These are phyloP conservation scores for Voacanga thouarsii DNA, from an alignment of 257 asterid genomes.

Conservation along the genomic window DNA sequence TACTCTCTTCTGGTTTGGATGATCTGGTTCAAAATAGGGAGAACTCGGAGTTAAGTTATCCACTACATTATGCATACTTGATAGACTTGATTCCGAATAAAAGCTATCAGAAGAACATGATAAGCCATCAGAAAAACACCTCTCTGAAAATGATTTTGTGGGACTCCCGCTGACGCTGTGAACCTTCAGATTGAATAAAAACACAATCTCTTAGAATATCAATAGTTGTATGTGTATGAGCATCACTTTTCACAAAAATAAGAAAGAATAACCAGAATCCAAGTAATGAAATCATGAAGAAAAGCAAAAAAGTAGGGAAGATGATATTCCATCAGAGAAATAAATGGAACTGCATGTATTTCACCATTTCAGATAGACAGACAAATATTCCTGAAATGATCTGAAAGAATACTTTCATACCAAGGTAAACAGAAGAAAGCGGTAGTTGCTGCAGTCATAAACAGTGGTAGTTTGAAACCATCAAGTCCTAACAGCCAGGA, in stretches of 20 bases:
- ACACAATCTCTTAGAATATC: background rate
- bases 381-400: background rate
- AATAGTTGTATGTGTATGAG: background rate
- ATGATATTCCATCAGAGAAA: background rate
- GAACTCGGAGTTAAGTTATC: conserved; percentile 27
- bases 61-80: conserved; percentile 22
- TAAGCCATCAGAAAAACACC: conserved; percentile 40
- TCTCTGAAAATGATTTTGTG: conserved; percentile 35
- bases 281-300: conserved; percentile 2
- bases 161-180: conserved; percentile 44
- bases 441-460: background rate
- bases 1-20: conserved; percentile 17
- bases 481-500: background rate
- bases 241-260: background rate
- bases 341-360: background rate
- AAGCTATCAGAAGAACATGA: conserved; percentile 46
- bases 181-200: conserved; percentile 27
- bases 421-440: background rate
- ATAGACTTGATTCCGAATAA: conserved; percentile 31
- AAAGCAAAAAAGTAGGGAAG: background rate
- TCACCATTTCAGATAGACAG: background rate
- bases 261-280: background rate
- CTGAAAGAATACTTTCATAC: background rate
- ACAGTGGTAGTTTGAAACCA: background rate
- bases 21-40: conserved; percentile 29